These are phyloP conservation scores for Cephalotrichum gorgonifer DNA, from an alignment of 2,329 filamentous ascomycete species.

Conservation along the genomic window DNA sequence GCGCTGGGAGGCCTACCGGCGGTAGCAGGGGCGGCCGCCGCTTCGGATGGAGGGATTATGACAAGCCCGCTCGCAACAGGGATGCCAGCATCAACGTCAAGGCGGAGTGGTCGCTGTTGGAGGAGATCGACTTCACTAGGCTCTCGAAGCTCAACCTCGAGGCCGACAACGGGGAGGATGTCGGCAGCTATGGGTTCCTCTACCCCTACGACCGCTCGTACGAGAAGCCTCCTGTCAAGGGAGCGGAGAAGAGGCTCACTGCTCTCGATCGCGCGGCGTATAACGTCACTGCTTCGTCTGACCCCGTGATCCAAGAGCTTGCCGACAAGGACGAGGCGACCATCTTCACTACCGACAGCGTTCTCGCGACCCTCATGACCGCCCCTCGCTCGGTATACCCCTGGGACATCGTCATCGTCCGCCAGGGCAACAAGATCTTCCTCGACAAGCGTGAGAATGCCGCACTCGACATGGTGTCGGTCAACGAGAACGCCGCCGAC, in stretches of 20 bases:
- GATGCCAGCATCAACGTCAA: conserved; percentile 96
- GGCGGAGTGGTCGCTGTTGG: conserved; percentile 86
- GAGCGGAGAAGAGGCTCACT: conserved; percentile 75
- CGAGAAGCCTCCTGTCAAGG: conserved; percentile 89
- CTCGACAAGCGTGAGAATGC: conserved; percentile 97
- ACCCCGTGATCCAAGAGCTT: conserved; percentile 93
- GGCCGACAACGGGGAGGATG: conserved; percentile 85
- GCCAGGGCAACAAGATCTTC: conserved; percentile 94
- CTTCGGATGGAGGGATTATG: conserved; percentile 97
- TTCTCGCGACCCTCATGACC: conserved; percentile 99
- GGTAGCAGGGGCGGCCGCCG: conserved; percentile 69
- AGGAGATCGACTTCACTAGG: conserved; percentile 98
- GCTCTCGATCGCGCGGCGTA: conserved; percentile 91
- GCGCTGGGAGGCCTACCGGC: conserved; percentile 57
- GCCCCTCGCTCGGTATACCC: conserved; percentile 92
- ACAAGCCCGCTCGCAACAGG: conserved; percentile 93
- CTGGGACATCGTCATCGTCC: conserved; percentile 92
- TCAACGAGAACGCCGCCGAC: conserved; percentile 97
- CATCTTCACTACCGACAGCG: conserved; percentile 93
- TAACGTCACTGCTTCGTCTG: conserved; percentile 93
- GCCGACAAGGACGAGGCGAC: conserved; percentile 93
- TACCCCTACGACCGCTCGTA: conserved; percentile 96
- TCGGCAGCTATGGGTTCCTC: conserved; percentile 93
- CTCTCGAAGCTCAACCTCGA: conserved; percentile 93
- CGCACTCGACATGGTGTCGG: conserved; percentile 91